A percentile compares a stretch with the other conserved stretches of the same genome.
These are phyloP conservation scores for Metschnikowia drakensbergensis DNA, from an alignment of 805 yeast species.

Conservation along the genomic window DNA sequence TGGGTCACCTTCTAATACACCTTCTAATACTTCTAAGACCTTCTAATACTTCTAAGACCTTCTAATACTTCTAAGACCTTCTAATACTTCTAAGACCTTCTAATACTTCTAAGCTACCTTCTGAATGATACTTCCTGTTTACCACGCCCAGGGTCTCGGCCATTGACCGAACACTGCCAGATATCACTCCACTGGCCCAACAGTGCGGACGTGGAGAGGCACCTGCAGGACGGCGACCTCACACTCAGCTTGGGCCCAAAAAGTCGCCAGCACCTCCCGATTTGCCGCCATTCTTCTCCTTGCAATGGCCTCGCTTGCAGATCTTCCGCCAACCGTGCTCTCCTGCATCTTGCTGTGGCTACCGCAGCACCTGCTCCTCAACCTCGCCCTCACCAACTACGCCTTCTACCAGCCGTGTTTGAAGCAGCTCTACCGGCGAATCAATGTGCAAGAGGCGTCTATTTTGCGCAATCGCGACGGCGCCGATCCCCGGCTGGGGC, in stretches of 20 bases:
- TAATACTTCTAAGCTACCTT: no score
- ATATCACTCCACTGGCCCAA: no score
- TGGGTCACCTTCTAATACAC: no score
- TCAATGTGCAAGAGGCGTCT: slow-evolving; percentile 23
- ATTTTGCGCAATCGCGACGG: slow-evolving; percentile 10
- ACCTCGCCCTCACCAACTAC: slow-evolving; percentile 33
- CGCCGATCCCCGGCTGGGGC: slow-evolving; percentile 6
- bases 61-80: no score
- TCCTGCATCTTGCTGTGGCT: slow-evolving; percentile 18
- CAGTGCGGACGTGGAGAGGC: no score
- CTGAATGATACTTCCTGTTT: no score
- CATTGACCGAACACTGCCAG: no score
- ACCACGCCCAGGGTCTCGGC: no score
- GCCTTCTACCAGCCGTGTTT: slow-evolving; percentile 33
- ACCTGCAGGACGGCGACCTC: not conserved
- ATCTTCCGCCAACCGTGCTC: slow-evolving; percentile 13
- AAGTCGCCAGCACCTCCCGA: not conserved
- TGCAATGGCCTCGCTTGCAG: slow-evolving; percentile 1
- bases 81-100: no score
- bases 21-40: no score
- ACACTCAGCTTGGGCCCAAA: not conserved
- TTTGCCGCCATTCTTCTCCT: no score
- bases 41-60: no score
- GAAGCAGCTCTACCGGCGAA: slow-evolving; percentile 24
- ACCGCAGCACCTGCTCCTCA: slow-evolving; percentile 31